Evolutionary conservation across 202 grass and related monocot species (phyloP), one percentile per base, ranked within the genome.

Genomic region (Brachypodium distachyon): DNA sequence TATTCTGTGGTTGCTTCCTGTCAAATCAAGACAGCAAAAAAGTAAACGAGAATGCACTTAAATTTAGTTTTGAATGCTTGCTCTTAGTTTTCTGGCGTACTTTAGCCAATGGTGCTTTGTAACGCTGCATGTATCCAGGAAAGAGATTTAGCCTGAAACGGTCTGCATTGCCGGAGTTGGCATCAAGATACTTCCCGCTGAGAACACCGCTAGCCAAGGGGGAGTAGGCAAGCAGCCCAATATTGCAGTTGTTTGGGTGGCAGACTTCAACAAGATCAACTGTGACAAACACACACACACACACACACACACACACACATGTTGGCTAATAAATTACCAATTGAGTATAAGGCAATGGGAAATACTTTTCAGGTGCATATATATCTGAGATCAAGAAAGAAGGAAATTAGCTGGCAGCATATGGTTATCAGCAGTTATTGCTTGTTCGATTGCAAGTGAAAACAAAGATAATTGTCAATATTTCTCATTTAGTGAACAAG

Each of bases 211-310:
- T 85, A 77, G 76, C 87, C 62, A 97, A 47, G 10, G 91, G 94
- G 23, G 94, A 97, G 78, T 92, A 92, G 19, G 94, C 91, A 61
- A 97, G 92, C 22, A 97, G 65, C 49, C 86, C 91, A 61, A 97
- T 17, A 32, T 97, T 97, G 65, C 82, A 90, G 63, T 97, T 90
- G 60, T 90, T 97, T 31, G 89, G 91, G 49, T 97, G 91, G 72
- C 94, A 97, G 51, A 92, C 89, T 87, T 97, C 94, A 74, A 75
- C 91, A 81, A 97, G 94, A 81, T 97, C 91, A 83, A 88, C 91
- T 97, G 76, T 25, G 50, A 52, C 36, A 60, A 77, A 74, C n/a
- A n/a, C n/a, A n/a, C n/a, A n/a, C n/a, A n/a, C n/a, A n/a, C n/a
- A n/a, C n/a, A n/a, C n/a, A n/a, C n/a, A n/a, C n/a, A n/a, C n/a